Evolutionary conservation across 768 basidiomycete species (phyloP), one percentile per base, ranked within the genome.

Genomic region (Panellus pusillus): DNA sequence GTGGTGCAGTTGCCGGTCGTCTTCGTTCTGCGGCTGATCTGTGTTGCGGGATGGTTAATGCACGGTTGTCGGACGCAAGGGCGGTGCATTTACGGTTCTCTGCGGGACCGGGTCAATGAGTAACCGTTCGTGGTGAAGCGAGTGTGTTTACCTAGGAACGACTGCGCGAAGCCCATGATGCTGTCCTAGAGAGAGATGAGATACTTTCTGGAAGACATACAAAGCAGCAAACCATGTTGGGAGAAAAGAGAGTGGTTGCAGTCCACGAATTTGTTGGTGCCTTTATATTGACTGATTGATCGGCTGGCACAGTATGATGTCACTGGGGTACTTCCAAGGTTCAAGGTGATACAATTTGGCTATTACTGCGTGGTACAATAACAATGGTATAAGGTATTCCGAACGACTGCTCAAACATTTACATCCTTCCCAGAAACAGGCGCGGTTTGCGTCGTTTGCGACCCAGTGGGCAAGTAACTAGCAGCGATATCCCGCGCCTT

Each of bases 191-290:
- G 19, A 28, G 3, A 28, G 53, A 45, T 44, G 8, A 28, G 42
- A 13, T 41, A 12, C 32, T 19, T 43, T 48, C 50, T 13, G 14
- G 13, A 24, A 47, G 37, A 27, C 17, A 44, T 9, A 12, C 24
- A 29, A 44, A 24, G 17, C 15, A 29, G 48, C 75, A 60, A 63
- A 89, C 93, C 93, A 96, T 24, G 83, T 5, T 54, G 18, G 15
- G 9, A 17, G 8, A 15, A 14, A 9, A n/a, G 17, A 24, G 36
- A 18, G 52, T 7, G 32, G 38, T 15, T 32, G 7, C 32, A 11
- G 32, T 35, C 7, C 24, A 3, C 24, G 6, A 24, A 24, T 24
- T 24, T 24, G 32, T 9, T 35, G 11, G 32, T 35, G 14, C 32
- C 32, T 35, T 35, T 35, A 35, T 35, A 13, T 6, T 24, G n/a